Evolutionary conservation across 2,329 filamentous ascomycete genomes (phyloP), one percentile per base, ranked within the genome.

Genomic region (Hypoxylon sp.): DNA sequence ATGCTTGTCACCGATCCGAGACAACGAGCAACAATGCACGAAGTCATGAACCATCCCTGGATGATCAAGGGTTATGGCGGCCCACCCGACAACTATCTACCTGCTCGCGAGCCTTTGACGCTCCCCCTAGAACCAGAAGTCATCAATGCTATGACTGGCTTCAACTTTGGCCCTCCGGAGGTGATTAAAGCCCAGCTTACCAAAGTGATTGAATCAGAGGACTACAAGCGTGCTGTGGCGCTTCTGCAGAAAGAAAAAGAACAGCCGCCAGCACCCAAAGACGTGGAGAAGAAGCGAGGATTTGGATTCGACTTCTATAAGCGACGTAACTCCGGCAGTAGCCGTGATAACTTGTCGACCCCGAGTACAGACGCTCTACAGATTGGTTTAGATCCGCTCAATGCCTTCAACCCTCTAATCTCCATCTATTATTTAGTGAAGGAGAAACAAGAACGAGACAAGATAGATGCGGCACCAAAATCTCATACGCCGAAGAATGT

Each of bases 231-330:
- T 64, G 94, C 93, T 5, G 85, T 97, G n/a, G 88, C 89, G 60
- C 81, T 90, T 11, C 87, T 89, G 38, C 89, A 89, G 74, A 89
- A 87, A 75, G 93, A 90, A 81, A 90, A 82, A 77, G 92, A 87
- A 56, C 79, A 82, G 71, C 86, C 79, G 72, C 89, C 77, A 78
- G 86, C 78, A 75, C 87, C 68, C 78, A 90, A 82, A 77, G 89
- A 90, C 14, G 83, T 86, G n/a, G 94, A 97, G 80, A 97, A 94
- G 82, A 92, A 89, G 77, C 89, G 95, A 60, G 92, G 93, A 9
- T 95, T 98, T 71, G 88, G 87, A 4, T 98, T 98, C 73, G 95
- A 98, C 77, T 98, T 99, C 76, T 99, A 98, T 82, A 98, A 97
- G 81, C 87, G 96, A 72, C 88, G 94, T 65, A 98, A 94, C 77